Conservation (phyloP, 805 yeast species). For the Barnettozyma wickerhamii region DNA sequence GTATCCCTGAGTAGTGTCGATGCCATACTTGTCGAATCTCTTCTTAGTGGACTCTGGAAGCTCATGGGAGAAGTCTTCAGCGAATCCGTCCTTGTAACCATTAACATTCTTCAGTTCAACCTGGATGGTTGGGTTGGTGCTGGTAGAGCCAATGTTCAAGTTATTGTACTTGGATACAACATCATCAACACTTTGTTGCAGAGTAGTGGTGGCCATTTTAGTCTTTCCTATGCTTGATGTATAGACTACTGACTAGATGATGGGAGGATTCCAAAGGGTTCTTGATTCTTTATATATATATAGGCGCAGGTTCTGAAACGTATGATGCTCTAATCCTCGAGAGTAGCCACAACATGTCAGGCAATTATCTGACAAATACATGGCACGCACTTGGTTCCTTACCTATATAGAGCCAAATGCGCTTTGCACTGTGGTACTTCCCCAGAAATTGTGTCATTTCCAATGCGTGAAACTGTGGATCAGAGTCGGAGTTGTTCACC, state of each 20-base stretch:
- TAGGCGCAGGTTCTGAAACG: too few relatives aligned
- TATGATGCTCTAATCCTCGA: too few relatives aligned
- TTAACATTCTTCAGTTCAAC: constrained; percentile 9
- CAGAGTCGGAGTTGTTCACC: background rate
- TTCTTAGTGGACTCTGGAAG: constrained; percentile 26
- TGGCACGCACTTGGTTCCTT: background rate
- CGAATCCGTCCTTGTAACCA: constrained; percentile 11
- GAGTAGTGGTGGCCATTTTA: constrained; percentile 5
- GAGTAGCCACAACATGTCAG: background rate
- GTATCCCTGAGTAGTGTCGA: constrained; percentile 36
- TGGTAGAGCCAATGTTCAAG: background rate
- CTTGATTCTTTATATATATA: too few relatives aligned
- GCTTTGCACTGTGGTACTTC: background rate
- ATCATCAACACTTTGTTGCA: constrained; percentile 7
- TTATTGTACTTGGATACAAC: constrained; percentile 7
- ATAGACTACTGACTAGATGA: background rate
- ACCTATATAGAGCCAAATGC: background rate
- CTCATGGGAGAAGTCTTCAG: constrained; percentile 13
- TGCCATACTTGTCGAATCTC: constrained; percentile 31
- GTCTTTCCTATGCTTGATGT: too few relatives aligned
- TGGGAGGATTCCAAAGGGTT: too few relatives aligned
- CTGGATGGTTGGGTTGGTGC: constrained; percentile 3
- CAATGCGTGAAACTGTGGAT: background rate
- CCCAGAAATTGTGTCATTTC: background rate
- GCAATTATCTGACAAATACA: background rate